Evolutionary conservation across 2,329 filamentous ascomycete genomes (phyloP), one percentile per base, ranked within the genome.

Genomic region (Cladophialophora psammophila): DNA sequence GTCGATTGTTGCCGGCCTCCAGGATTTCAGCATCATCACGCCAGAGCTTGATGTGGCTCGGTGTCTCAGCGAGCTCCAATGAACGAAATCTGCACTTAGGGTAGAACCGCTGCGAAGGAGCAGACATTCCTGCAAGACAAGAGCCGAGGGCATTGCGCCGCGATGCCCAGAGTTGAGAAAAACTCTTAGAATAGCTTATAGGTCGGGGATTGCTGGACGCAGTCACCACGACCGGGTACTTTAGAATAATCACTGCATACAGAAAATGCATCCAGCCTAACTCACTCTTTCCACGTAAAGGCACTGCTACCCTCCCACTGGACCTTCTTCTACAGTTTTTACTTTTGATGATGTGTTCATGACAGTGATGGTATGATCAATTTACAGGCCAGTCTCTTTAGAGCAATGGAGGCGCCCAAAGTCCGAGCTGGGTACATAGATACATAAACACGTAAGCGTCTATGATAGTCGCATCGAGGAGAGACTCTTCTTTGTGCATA

Each of bases 401-500:
- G 34, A 20, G 34, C 34, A 38, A 13, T 53, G 42, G 59, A 36
- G 34, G 52, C n/a, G 35, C 59, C 58, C 50, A 36, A 52, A 38
- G 38, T 50, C 48, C 53, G 38, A 60, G 57, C 57, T 45, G 32
- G n/a, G n/a, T 26, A 36, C 42, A 36, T 61, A 53, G 59, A 54
- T 61, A 61, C 48, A 61, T 61, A 36, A 61, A 52, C 59, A 61
- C 38, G 48, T 40, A 10, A 36, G 48, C 12, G 35, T 61, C 35
- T 53, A 40, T 40, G 48, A 61, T 20, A 52, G 36, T 61, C 32
- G 20, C 32, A 34, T 35, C 42, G 59, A 61, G 59, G 13, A 31
- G 59, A 61, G 59, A 61, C 59, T 61, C 58, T 60, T 38, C 58
- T 48, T 48, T 35, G 9, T 48, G 56, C 40, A 50, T 35, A 18